Percentiles rank a stretch among this genome's conserved stretches.
Evolutionary conservation across 257 asterid genomes (phyloP).

Genomic region (Fraxinus cuspidata): DNA sequence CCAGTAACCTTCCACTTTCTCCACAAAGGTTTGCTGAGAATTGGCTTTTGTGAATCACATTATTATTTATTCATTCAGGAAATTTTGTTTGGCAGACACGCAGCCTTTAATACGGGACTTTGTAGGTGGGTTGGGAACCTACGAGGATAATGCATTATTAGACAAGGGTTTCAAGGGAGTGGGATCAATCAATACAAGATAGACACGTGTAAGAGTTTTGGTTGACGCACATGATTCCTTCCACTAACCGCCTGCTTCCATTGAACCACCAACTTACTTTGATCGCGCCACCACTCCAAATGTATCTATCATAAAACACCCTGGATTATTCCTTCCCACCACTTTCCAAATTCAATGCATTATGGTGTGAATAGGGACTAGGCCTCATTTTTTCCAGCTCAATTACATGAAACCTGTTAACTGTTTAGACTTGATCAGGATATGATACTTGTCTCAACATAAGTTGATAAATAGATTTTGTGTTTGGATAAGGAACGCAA

Average conservation of each 20-base stretch:
- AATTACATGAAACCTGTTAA: conserved; percentile 28
- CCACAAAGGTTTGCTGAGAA: conserved; percentile 28
- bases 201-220: conserved; percentile 10
- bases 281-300: too few species aligned
- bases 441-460: conserved; percentile 34
- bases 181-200: conserved; percentile 37
- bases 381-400: conserved; percentile 44
- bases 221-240: too few species aligned
- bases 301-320: conserved; percentile 15
- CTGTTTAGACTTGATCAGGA: background rate
- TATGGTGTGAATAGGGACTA: background rate
- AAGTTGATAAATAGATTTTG: conserved; percentile 14
- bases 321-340: conserved; percentile 61
- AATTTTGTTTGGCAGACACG: too few species aligned
- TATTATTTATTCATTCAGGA: background rate
- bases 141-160: conserved; percentile 37
- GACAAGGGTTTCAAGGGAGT: conserved; percentile 34
- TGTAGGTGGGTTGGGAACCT: background rate
- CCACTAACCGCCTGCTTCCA: too few species aligned
- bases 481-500: too few species aligned
- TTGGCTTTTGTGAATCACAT: conserved; percentile 14
- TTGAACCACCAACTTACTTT: too few species aligned
- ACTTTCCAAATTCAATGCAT: conserved; percentile 60
- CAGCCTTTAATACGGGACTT: conserved; percentile 25
- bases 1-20: too few species aligned